These are phyloP conservation scores for Anthracocystis setariae DNA, from an alignment of 1,284 basidiomycete genomes.

Conservation along the genomic window DNA sequence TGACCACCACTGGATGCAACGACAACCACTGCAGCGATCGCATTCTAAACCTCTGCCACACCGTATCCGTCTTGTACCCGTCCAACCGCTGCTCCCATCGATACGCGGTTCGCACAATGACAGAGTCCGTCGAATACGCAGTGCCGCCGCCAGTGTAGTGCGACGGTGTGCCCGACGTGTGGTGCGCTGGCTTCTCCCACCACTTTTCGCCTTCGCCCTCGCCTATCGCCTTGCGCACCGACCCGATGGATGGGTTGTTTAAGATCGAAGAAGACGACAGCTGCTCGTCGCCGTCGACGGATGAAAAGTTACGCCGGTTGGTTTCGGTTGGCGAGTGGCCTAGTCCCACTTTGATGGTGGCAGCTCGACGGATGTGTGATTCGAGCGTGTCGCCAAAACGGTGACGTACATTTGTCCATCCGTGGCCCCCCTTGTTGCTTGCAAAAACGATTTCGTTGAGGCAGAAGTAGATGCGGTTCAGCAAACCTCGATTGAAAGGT, in stretches of 20 bases:
- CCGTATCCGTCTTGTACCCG: conserved; percentile 25
- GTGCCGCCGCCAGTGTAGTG: conserved; percentile 77
- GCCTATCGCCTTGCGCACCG: conserved; percentile 67
- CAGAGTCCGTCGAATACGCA: conserved; percentile 74
- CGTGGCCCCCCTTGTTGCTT: too few species aligned
- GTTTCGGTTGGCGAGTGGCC: conserved; percentile 75
- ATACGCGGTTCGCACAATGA: conserved; percentile 48
- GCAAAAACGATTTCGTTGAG: conserved; percentile 78
- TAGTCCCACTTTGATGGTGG: conserved; percentile 67
- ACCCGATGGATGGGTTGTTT: neutral
- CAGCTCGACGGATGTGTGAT: conserved; percentile 30
- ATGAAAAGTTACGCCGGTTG: conserved; percentile 73
- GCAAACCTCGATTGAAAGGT: conserved; percentile 76
- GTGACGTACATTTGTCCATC: neutral
- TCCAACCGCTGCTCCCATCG: conserved; percentile 49
- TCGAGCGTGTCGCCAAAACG: conserved; percentile 38
- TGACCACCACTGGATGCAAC: conserved; percentile 40
- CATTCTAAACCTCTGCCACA: conserved; percentile 32
- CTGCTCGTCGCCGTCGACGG: conserved; percentile 71
- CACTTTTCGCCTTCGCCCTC: conserved; percentile 58
- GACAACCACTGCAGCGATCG: conserved; percentile 42
- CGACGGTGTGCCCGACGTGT: conserved; percentile 53
- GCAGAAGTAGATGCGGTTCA: conserved; percentile 80
- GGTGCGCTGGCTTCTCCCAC: conserved; percentile 71
- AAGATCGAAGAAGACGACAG: neutral